Evolutionary conservation across 2,329 filamentous ascomycete genomes (phyloP), one percentile per base, ranked within the genome.

Genomic region (Cladosporium sp.): DNA sequence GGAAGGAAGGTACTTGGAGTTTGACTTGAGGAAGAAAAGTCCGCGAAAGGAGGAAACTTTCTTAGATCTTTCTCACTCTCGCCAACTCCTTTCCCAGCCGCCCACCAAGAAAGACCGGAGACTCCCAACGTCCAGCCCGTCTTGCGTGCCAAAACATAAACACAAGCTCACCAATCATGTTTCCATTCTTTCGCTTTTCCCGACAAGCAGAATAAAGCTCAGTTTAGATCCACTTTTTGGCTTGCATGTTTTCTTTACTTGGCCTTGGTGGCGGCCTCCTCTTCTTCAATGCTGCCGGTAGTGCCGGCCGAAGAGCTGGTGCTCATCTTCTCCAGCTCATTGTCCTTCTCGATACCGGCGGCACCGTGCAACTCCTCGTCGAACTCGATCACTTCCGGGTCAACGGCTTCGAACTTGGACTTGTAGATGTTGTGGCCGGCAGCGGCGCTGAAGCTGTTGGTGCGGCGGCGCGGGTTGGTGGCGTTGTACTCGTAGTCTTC

Each of bases 321-420:
- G 61, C 73, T 75, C 64, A 74, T 70, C 69, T 78, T 76, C 61
- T 72, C 69, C 25, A 73, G 62, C 35, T 59, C 62, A 53, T 78
- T 71, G n/a, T 47, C 45, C 45, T 58, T 55, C 13, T 57, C 48
- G 52, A 77, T 68, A 54, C 84, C 78, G 45, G 81, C 79, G 22
- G 74, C 72, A 25, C 88, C 89, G 64, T 94, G 88, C 52, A 93
- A 55, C 49, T 81, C 79, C 71, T 96, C 91, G 38, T 66, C 62
- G 49, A 62, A 66, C 69, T 97, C 90, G 59, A 95, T 95, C 64
- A 95, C 87, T 64, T 97, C 92, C 15, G 82, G 78, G 62, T 97
- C 93, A 67, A 89, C 79, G 60, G 87, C 77, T 72, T 98, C 93
- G 68, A 96, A 97, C 75, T 98, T 98, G 72, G 91, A 95, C 79